Evolutionary conservation across 2,329 filamentous ascomycete genomes (phyloP).

Genomic region (Dothideomycetes sp.): DNA sequence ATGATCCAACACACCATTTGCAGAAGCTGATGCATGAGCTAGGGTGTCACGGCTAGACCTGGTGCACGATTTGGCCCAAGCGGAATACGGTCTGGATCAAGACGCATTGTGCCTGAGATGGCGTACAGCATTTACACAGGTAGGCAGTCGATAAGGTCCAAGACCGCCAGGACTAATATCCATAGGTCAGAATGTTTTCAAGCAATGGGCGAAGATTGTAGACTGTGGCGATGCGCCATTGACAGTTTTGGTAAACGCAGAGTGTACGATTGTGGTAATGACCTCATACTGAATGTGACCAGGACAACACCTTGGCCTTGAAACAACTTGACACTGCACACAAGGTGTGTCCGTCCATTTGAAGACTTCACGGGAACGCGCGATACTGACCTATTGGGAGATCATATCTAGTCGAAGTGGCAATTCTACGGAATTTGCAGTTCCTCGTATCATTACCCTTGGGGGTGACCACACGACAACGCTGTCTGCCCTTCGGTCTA

Average conservation of each 20-base stretch:
- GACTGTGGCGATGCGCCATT: constrained; percentile 46
- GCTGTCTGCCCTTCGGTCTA: constrained; percentile 39
- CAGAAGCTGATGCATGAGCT: too few species aligned
- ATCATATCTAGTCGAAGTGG: constrained; percentile 33
- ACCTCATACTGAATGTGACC: background rate
- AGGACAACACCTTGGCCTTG: constrained; percentile 44
- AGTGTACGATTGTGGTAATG: background rate
- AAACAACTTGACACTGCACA: constrained; percentile 43
- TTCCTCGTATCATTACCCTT: constrained; percentile 41
- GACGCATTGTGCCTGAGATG: constrained; percentile 30
- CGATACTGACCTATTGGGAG: constrained; percentile 14
- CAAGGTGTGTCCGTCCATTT: constrained; percentile 22
- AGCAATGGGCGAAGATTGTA: constrained; percentile 40
- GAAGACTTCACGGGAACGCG: background rate
- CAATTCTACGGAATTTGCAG: constrained; percentile 29
- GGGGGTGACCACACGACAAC: constrained; percentile 49
- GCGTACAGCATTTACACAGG: constrained; percentile 41
- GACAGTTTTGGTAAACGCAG: constrained; percentile 17
- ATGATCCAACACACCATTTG: too few species aligned
- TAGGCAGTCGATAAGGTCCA: too few species aligned
- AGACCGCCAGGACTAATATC: too few species aligned
- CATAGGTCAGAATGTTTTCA: constrained; percentile 27
- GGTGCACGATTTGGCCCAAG: constrained; percentile 42
- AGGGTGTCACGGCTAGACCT: constrained; percentile 33
- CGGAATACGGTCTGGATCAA: constrained; percentile 40